Conservation (phyloP, 257 asterid species). For the Plantago elongata region DNA sequence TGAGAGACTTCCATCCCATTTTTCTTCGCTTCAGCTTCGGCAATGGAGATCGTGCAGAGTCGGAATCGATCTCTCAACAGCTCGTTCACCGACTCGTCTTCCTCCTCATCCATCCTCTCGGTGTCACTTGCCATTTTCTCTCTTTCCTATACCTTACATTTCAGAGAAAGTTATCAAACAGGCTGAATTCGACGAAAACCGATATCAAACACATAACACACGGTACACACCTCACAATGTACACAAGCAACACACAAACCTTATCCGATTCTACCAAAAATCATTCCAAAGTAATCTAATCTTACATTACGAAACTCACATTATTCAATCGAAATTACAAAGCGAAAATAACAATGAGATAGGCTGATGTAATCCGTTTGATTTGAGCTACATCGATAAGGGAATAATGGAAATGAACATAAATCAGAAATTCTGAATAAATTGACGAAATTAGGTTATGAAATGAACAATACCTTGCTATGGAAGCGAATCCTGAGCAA, state of each 20-base stretch:
- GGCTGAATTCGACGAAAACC: too few species aligned
- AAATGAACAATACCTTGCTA: neutral
- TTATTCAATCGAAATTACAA: too few species aligned
- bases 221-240: neutral
- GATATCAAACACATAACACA: neutral
- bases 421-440: neutral
- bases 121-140: conserved; percentile 38
- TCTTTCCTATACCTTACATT: neutral
- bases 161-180: too few species aligned
- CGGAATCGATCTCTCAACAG: conserved; percentile 77
- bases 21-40: conserved; percentile 81
- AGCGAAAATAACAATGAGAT: neutral
- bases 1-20: conserved; percentile 73
- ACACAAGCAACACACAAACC: neutral
- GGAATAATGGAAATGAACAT: neutral
- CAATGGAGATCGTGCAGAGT: conserved; percentile 65
- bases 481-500: neutral
- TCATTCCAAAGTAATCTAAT: neutral
- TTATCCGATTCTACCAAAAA: neutral
- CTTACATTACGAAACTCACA: neutral
- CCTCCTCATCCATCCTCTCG: conserved; percentile 65
- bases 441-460: neutral
- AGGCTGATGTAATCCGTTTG: too few species aligned
- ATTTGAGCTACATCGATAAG: neutral
- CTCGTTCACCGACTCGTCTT: conserved; percentile 64